Conservation (phyloP, 371 early-diverging fungal genomes). For the Batkoa obscura region DNA sequence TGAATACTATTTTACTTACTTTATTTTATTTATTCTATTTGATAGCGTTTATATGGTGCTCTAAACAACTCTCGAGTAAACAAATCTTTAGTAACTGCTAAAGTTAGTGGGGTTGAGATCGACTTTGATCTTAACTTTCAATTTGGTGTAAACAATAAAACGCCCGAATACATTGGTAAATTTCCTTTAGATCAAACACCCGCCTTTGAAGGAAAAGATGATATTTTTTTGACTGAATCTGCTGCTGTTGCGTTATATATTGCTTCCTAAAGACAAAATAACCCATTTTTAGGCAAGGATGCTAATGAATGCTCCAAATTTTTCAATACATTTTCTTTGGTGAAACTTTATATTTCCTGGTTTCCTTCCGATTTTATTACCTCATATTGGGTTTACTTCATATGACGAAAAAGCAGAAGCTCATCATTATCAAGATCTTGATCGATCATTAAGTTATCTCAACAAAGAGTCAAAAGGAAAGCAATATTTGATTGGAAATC, state of each 20-base stretch:
- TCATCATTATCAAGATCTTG: no score
- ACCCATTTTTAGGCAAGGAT: slow-evolving; percentile 36
- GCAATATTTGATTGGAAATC: slow-evolving; percentile 83
- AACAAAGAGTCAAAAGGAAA: slow-evolving; percentile 50
- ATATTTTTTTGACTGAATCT: slow-evolving; percentile 33
- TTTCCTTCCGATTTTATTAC: no score
- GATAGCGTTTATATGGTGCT: no score
- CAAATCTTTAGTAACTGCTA: slow-evolving; percentile 54
- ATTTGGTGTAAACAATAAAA: slow-evolving; percentile 48
- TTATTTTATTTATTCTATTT: no score
- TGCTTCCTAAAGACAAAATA: slow-evolving; percentile 41
- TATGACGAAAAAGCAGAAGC: no score
- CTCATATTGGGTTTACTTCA: no score
- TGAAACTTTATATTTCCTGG: slow-evolving; percentile 29
- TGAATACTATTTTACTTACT: no score
- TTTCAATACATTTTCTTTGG: slow-evolving; percentile 56
- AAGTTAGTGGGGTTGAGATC: slow-evolving; percentile 52
- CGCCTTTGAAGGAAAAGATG: slow-evolving; percentile 55
- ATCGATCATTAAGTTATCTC: slow-evolving; percentile 39
- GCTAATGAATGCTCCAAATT: slow-evolving; percentile 53
- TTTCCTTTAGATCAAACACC: slow-evolving; percentile 41
- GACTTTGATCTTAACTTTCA: slow-evolving; percentile 33
- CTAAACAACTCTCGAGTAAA: no score
- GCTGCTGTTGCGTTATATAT: slow-evolving; percentile 71
- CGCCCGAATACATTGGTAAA: slow-evolving; percentile 60